Evolutionary conservation across 441 rosid species (phyloP).

Genomic region (Hypseocharis bilobata): DNA sequence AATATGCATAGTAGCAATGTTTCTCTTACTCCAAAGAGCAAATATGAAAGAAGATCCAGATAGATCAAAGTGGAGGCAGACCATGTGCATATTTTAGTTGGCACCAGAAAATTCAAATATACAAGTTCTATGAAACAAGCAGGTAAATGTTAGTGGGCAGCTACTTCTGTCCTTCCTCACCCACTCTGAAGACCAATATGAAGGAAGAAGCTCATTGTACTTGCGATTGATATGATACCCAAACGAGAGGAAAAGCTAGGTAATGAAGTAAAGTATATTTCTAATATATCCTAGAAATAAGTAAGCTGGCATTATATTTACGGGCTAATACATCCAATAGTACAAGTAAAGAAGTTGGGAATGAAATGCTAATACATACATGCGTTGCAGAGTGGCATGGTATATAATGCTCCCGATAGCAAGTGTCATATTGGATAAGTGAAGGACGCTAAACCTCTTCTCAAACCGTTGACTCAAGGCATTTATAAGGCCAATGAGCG

Average conservation of each 20-base stretch:
- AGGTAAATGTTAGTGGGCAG: not conserved
- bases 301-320: not conserved
- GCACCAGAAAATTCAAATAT: not conserved
- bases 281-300: not conserved
- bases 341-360: not conserved
- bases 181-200: not conserved
- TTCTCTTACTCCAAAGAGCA: no score
- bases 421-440: conserved; percentile 78
- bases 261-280: not conserved
- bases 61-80: not conserved
- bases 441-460: conserved; percentile 83
- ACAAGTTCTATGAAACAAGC: not conserved
- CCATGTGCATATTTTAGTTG: not conserved
- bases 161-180: not conserved
- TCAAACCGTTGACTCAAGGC: conserved; percentile 80
- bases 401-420: conserved; percentile 84
- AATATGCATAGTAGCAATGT: no score
- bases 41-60: no score
- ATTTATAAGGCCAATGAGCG: conserved; percentile 64
- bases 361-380: conserved; percentile 38
- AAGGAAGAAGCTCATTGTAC: not conserved
- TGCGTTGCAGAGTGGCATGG: conserved; percentile 67
- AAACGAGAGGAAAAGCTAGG: not conserved
- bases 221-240: not conserved
- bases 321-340: not conserved